Base-by-base conservation (phyloP, 306 rosid species). In the Glycine latifolia region DNA sequence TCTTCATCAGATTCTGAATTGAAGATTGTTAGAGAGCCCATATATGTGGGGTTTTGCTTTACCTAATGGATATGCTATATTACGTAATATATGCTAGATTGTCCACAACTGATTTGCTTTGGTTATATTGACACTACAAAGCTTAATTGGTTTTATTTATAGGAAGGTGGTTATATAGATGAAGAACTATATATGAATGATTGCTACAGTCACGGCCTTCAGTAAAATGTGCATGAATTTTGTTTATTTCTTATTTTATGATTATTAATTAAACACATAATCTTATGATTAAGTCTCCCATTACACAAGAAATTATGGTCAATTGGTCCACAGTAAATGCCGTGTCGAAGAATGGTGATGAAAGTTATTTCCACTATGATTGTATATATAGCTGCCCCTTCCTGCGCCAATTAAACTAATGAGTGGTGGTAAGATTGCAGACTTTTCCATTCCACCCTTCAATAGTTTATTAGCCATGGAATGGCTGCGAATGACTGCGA, bases 1-100 rank as follows among this genome's bases (percentile, higher is more conserved):
- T 15, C 73, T 67, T 79, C 76, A 41, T 67, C 76, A 0, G 49
- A 65, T 65, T 65, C 49, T 37, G 71, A 65, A 39, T 39, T 39
- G 26, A 65, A 65, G 71, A 65, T 65, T 39, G 71, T 5, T 10
- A 3, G 71, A 65, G 26, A 13, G 26, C 49, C 48, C 71, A 65
- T 39, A 26, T 26, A 26, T 26, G 11, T 13, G 10, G 15, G 8
- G n/a, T 46, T 75, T 39, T 39, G 44, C 44, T 39, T 39, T 39
- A 1, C 44, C 44, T 39, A 39, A 39, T 39, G 41, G 41, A n/a
- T 55, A 15, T 26, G 31, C 31, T 26, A 26, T 26, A 26, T 26
- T 26, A 26, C 2, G 31, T 26, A 26, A 26, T 55, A 7, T 55
- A 13, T 55, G 61, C 59, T 54, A 54, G 59, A 13, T 14, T 14